Base-by-base conservation (phyloP, 1,139 yeast genomes). In the Maudiozyma humilis region DNA sequence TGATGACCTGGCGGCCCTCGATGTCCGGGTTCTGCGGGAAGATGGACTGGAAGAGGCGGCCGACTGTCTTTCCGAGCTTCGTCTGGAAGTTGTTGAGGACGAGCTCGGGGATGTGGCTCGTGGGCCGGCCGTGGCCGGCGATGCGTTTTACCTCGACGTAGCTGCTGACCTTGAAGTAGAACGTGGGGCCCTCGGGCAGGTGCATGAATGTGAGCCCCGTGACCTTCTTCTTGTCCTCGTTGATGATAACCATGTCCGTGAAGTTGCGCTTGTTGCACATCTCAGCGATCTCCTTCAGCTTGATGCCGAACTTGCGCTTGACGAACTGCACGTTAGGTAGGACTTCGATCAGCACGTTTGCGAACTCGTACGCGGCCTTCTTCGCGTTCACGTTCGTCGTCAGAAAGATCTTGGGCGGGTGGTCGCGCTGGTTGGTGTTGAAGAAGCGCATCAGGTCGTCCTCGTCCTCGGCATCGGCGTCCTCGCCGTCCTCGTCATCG, bases 1-100 rank as follows among this genome's bases (percentile, higher is more conserved):
- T 91, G 34, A 91, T 83, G 42, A 87, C 98, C 63, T 91, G 96
- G 55, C 98, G 76, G 32, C 98, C 98, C 64, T 84, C 83, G 55
- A 93, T 76, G 60, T 91, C 96, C 1, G 98, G 98, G 48, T 77
- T 76, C 48, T 84, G 88, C 2, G 98, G 98, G 67, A 89, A 87
- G 30, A 93, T 71, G 2, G 95, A 79, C 63, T 88, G 97, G 68
- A 91, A 91, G 50, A 91, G 68, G 49, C 94, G 73, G 27, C 96
- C 96, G 4, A 91, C 94, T 0, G 96, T 85, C 57, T 82, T 81
- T 64, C 98, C 98, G 51, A 93, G 72, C 54, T 96, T 72, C 1
- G 98, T 88, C 49, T 85, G 78, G 69, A 91, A 93, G 65, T 91
- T 91, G 64, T 91, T 91, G 59, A 93, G 71, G 29, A 91, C 80